Percentiles rank a stretch among this genome's conserved stretches.
These are phyloP conservation scores for Trichoderma asperelloides DNA, from an alignment of 495 filamentous ascomycete species.

Conservation along the genomic window DNA sequence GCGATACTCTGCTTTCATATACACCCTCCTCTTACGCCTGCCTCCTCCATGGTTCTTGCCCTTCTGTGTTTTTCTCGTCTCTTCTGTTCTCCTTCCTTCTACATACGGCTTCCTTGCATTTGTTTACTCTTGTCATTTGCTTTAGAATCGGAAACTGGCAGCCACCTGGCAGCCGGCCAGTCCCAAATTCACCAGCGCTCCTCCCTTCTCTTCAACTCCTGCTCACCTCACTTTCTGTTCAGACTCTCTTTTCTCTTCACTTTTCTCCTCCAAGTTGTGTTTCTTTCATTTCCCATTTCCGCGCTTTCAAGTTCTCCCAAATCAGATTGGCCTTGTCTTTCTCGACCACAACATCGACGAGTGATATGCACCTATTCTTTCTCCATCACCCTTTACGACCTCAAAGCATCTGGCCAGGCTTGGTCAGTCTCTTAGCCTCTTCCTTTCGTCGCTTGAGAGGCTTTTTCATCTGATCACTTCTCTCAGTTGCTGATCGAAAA, in stretches of 20 bases:
- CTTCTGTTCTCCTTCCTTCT: neutral
- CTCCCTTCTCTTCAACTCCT: neutral
- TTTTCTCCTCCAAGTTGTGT: neutral
- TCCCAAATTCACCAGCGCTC: neutral
- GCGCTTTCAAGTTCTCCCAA: neutral
- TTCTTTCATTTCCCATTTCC: neutral
- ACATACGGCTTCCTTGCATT: neutral
- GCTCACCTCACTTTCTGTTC: neutral
- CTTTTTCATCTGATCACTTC: neutral
- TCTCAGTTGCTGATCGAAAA: neutral
- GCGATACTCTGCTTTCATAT: neutral
- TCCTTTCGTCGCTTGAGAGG: neutral
- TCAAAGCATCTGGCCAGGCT: neutral
- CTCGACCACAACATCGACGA: neutral
- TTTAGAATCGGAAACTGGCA: neutral
- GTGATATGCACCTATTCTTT: neutral
- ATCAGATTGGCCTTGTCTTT: neutral
- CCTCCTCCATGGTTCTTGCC: neutral
- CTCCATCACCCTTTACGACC: neutral
- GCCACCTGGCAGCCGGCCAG: neutral
- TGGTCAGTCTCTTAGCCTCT: neutral
- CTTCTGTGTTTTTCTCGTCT: neutral
- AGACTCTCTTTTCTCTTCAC: neutral
- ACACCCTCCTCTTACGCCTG: neutral
- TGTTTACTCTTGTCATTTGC: neutral